Conservation (phyloP, 1,284 basidiomycete species). For the Schizopora paradoxa region DNA sequence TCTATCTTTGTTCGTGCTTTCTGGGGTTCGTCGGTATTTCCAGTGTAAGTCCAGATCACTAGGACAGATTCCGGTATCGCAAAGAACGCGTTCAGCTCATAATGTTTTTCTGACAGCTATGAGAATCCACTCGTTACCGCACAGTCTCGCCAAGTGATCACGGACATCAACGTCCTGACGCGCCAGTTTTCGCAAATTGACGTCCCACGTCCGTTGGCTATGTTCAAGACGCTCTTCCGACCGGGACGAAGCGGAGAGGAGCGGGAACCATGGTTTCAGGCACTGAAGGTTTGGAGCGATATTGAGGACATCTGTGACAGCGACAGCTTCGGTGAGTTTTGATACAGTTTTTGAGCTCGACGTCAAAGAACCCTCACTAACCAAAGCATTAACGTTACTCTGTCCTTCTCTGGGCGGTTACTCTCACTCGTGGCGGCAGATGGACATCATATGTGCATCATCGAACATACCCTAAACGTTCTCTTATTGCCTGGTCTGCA, state of each 20-base stretch:
- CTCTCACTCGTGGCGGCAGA: slow-evolving; percentile 36
- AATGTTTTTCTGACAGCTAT: slow-evolving; percentile 38
- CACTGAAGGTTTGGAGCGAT: slow-evolving; percentile 64
- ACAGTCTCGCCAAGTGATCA: slow-evolving; percentile 61
- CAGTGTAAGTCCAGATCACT: slow-evolving; percentile 11
- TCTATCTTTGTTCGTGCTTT: background rate
- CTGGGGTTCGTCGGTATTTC: slow-evolving; percentile 7
- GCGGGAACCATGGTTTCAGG: slow-evolving; percentile 46
- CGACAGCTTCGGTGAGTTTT: slow-evolving; percentile 64
- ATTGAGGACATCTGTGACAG: slow-evolving; percentile 66
- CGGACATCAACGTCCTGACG: slow-evolving; percentile 59
- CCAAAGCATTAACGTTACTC: background rate
- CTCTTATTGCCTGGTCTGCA: slow-evolving; percentile 36
- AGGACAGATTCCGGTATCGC: background rate
- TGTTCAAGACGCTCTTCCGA: slow-evolving; percentile 51
- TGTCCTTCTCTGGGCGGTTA: slow-evolving; percentile 12
- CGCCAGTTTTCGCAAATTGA: slow-evolving; percentile 52
- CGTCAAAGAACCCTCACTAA: too few relatives aligned
- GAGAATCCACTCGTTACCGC: slow-evolving; percentile 73
- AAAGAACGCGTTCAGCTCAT: slow-evolving; percentile 5
- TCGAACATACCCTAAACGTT: slow-evolving; percentile 52
- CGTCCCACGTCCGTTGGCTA: slow-evolving; percentile 56
- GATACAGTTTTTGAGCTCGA: background rate
- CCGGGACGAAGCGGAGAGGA: slow-evolving; percentile 33
- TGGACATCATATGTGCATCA: slow-evolving; percentile 61